Percentiles rank a stretch among this genome's conserved stretches.
Evolutionary conservation across 176 grass and related monocot species (phyloP).

Genomic region (Canna indica): DNA sequence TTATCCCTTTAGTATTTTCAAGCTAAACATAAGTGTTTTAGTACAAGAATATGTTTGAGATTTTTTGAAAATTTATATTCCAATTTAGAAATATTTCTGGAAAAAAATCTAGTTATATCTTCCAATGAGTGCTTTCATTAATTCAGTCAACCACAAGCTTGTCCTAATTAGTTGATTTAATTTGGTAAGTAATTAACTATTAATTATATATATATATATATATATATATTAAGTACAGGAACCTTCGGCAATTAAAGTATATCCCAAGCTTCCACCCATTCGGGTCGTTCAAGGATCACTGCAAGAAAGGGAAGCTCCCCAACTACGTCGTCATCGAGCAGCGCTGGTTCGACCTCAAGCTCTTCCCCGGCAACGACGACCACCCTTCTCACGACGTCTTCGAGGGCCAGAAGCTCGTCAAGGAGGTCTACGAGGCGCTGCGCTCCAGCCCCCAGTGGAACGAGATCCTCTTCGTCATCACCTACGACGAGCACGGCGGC

Average conservation of each 20-base stretch:
- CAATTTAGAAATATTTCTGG: too few species aligned
- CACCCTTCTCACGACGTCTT: constrained; percentile 12
- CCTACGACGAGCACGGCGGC: constrained; percentile 18
- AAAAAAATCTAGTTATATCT: too few species aligned
- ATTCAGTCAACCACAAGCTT: too few species aligned
- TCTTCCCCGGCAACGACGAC: constrained; percentile 4
- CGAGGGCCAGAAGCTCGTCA: constrained; percentile 6
- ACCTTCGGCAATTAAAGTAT: constrained; percentile 4
- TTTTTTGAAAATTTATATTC: too few species aligned
- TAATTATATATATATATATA: too few species aligned
- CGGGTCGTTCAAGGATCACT: constrained; percentile 10
- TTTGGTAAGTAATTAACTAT: too few species aligned
- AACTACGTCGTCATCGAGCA: constrained; percentile 20
- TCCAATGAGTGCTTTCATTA: too few species aligned
- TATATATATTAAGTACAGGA: too few species aligned
- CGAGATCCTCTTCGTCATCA: constrained; percentile 15
- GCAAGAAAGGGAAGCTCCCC: constrained; percentile 13
- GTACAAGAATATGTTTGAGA: too few species aligned
- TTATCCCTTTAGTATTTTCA: too few species aligned
- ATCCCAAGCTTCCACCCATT: neutral
- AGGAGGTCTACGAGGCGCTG: constrained; percentile 18
- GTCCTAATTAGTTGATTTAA: too few species aligned
- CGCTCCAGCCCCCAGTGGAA: constrained; percentile 16
- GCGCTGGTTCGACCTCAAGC: constrained; percentile 8
- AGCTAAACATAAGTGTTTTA: too few species aligned